Evolutionary conservation across 768 basidiomycete genomes (phyloP).

Genomic region (Russula ochroleuca): DNA sequence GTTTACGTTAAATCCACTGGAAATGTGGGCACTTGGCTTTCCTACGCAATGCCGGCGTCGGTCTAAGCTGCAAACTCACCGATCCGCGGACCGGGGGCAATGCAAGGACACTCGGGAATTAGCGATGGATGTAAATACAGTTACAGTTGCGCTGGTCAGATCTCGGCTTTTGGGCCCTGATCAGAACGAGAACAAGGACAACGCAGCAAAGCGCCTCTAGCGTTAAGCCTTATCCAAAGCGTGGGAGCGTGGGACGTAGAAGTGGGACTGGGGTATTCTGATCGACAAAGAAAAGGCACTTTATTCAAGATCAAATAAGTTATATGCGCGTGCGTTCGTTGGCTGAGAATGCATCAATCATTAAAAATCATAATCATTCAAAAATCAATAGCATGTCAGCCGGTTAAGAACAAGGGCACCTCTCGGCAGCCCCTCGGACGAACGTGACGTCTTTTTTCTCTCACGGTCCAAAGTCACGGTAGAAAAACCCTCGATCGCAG

Average conservation of each 20-base stretch:
- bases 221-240: background rate
- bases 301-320: too few relatives aligned
- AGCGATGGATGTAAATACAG: background rate
- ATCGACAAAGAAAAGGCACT: background rate
- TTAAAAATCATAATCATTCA: background rate
- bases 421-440: background rate
- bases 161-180: background rate
- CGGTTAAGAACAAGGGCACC: background rate
- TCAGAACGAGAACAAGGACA: background rate
- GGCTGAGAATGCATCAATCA: background rate
- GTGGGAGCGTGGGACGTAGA: too few relatives aligned
- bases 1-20: conserved; percentile 2
- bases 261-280: background rate
- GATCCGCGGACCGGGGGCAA: conserved; percentile 20
- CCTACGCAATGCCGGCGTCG: background rate
- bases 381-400: background rate
- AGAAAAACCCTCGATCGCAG: background rate
- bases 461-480: background rate
- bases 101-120: background rate
- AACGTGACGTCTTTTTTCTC: background rate
- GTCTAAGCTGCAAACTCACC: background rate
- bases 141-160: background rate
- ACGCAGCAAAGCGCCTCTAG: background rate
- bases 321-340: too few relatives aligned
- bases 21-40: background rate